A percentile compares a stretch with the other conserved stretches of the same genome.
Conservation (phyloP, 2,329 filamentous ascomycete species). For the Aspergillus thermomutatus region DNA sequence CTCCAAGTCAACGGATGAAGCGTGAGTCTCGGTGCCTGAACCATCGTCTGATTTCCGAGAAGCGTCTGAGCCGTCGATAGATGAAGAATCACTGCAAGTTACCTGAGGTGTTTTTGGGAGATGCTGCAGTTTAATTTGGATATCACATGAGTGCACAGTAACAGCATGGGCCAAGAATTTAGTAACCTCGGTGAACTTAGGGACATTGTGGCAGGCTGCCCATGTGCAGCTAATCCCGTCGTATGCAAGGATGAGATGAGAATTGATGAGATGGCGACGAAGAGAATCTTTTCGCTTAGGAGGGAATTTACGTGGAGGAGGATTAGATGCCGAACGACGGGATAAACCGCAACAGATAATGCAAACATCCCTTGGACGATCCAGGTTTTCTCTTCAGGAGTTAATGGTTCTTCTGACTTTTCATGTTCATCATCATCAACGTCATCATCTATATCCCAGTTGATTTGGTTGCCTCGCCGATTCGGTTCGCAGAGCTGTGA, state of each 20-base stretch:
- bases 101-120: conserved; percentile 8
- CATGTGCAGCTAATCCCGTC: conserved; percentile 21
- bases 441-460: no score
- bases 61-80: not conserved
- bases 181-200: conserved; percentile 19
- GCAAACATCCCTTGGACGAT: conserved; percentile 22
- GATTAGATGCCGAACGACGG: conserved; percentile 18
- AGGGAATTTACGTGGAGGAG: conserved; percentile 24
- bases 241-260: conserved; percentile 16
- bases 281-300: conserved; percentile 22
- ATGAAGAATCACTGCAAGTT: conserved; percentile 9
- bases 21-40: conserved; percentile 14
- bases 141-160: conserved; percentile 15
- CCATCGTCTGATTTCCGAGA: conserved; percentile 13
- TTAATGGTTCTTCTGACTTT: conserved; percentile 14
- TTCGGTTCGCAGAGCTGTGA: conserved; percentile 22
- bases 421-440: conserved; percentile 10
- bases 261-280: conserved; percentile 22
- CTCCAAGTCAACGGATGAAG: conserved; percentile 16
- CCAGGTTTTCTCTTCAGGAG: conserved; percentile 11
- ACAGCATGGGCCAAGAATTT: conserved; percentile 19
- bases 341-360: conserved; percentile 27
- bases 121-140: conserved; percentile 18
- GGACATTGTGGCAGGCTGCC: conserved; percentile 14
- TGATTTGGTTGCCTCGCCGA: conserved; percentile 20